Evolutionary conservation across 176 grass and related monocot genomes (phyloP).

Genomic region (Phoenix roebelenii): DNA sequence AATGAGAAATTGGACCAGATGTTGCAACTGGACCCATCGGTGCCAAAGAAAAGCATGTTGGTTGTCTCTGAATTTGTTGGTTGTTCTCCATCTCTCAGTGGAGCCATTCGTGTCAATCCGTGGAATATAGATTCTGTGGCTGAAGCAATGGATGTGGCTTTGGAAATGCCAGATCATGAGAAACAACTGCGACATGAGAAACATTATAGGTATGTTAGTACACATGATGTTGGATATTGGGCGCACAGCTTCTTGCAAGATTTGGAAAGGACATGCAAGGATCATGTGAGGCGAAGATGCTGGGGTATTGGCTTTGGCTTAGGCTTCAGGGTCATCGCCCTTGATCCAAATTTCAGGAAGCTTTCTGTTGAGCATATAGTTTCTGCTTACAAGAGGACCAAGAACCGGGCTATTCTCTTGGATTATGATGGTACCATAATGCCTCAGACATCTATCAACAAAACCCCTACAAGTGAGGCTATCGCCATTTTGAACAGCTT

Average conservation of each 20-base stretch:
- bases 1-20: constrained; percentile 25
- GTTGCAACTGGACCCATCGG: constrained; percentile 11
- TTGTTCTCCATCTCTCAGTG: constrained; percentile 54
- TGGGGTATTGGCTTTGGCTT: constrained; percentile 48
- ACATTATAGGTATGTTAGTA: constrained; percentile 44
- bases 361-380: constrained; percentile 36
- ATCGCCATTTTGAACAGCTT: constrained; percentile 34
- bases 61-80: constrained; percentile 51
- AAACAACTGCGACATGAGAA: constrained; percentile 44
- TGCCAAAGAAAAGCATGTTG: constrained; percentile 35
- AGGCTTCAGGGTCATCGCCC: constrained; percentile 33
- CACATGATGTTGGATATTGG: constrained; percentile 49
- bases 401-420: constrained; percentile 37
- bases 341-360: constrained; percentile 40
- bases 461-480: constrained; percentile 27
- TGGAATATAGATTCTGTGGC: constrained; percentile 55
- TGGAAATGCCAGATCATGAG: constrained; percentile 24
- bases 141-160: constrained; percentile 37
- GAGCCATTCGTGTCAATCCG: constrained; percentile 45
- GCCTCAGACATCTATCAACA: constrained; percentile 35
- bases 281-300: constrained; percentile 29
- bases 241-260: constrained; percentile 44
- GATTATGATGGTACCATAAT: constrained; percentile 50
- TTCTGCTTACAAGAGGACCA: constrained; percentile 31
- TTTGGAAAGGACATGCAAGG: constrained; percentile 31